Evolutionary conservation across 2,329 filamentous ascomycete genomes (phyloP).

Genomic region (Verticillium alfalfae): DNA sequence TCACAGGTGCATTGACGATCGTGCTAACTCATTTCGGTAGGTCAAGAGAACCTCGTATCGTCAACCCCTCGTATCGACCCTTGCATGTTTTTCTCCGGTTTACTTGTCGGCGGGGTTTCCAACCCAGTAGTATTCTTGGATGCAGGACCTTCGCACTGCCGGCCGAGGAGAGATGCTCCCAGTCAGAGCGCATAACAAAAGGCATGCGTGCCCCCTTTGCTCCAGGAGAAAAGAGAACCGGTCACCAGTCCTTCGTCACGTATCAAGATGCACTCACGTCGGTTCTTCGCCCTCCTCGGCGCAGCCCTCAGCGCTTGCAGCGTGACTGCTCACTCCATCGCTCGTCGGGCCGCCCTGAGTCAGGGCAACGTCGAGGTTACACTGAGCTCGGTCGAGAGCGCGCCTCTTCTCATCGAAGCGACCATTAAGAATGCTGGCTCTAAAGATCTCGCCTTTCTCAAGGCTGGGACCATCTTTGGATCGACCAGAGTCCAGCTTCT

Average conservation of each 20-base stretch:
- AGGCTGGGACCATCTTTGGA: constrained; percentile 14
- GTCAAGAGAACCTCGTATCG: neutral
- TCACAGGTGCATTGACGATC: neutral
- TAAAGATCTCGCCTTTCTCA: constrained; percentile 14
- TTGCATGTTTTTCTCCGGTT: neutral
- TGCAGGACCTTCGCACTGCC: neutral
- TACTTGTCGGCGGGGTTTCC: neutral
- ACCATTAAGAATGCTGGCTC: constrained; percentile 13
- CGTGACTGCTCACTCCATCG: neutral
- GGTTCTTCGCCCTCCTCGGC: neutral
- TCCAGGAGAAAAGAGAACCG: neutral
- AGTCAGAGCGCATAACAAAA: neutral
- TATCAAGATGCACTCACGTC: neutral
- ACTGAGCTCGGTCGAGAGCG: neutral
- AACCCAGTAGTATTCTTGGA: neutral
- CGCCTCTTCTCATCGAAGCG: constrained; percentile 1
- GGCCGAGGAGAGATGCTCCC: neutral
- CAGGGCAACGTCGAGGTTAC: neutral
- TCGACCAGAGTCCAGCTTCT: constrained; percentile 1
- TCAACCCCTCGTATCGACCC: neutral
- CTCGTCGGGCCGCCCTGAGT: neutral
- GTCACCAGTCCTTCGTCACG: neutral
- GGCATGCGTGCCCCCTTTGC: neutral
- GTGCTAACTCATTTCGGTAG: neutral
- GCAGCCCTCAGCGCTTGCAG: neutral